Evolutionary conservation across 2,329 filamentous ascomycete species (phyloP).

Genomic region (Alternaria gaisen): DNA sequence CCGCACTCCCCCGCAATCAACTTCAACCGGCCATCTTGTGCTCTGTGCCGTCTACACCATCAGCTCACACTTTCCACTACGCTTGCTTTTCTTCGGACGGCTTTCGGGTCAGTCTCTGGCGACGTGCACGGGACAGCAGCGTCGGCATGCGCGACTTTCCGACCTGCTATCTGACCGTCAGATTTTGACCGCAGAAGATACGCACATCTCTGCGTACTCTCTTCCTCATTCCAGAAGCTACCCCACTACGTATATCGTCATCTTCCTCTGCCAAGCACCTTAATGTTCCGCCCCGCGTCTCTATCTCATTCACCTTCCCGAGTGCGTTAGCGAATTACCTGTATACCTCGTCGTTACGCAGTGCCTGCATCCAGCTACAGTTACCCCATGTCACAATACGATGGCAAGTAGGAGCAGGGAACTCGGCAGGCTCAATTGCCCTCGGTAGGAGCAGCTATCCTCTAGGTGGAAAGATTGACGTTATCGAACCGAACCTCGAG

Average conservation of each 20-base stretch:
- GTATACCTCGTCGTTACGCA: constrained; percentile 18
- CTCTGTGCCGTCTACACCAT: constrained; percentile 6
- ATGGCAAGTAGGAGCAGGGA: constrained; percentile 10
- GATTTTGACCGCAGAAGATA: constrained; percentile 7
- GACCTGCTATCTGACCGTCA: constrained; percentile 2
- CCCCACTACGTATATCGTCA: constrained; percentile 31
- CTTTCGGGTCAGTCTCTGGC: neutral
- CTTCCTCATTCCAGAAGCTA: constrained; percentile 10
- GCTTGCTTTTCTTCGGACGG: constrained; percentile 1
- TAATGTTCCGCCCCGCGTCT: constrained; percentile 24
- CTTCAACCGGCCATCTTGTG: constrained; percentile 13
- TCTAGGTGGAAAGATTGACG: constrained; percentile 25
- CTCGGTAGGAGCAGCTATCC: constrained; percentile 12
- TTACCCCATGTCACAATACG: constrained; percentile 6
- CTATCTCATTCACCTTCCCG: constrained; percentile 42
- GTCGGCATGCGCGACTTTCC: constrained; percentile 1
- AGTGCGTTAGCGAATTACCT: constrained; percentile 36
- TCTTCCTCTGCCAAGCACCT: constrained; percentile 35
- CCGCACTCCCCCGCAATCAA: constrained; percentile 15
- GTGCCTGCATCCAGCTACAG: constrained; percentile 21
- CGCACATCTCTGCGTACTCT: neutral
- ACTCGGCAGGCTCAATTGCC: constrained; percentile 7
- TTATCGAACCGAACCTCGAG: constrained; percentile 21
- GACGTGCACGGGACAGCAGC: neutral
- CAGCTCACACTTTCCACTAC: neutral